A percentile compares a stretch with the other conserved stretches of the same genome.
Conservation (phyloP, 1,139 yeast species). For the Suhomyces coccinellae region DNA sequence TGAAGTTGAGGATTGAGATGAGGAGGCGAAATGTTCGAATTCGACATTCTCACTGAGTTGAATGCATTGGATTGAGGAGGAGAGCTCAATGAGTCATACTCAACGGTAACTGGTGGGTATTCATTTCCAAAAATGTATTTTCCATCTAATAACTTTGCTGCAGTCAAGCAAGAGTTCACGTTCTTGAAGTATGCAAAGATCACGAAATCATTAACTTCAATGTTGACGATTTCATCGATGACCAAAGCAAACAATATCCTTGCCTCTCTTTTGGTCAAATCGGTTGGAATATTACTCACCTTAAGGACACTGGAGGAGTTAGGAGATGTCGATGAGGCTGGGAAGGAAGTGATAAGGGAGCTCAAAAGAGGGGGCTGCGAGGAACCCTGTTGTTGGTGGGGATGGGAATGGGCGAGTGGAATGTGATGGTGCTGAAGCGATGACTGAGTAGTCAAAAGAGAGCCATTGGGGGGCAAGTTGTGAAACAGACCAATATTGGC, state of each 20-base stretch:
- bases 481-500: constrained; percentile 20
- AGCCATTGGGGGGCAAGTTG: constrained; percentile 14
- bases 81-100: constrained; percentile 32
- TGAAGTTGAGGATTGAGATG: constrained; percentile 21
- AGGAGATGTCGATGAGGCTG: constrained; percentile 12
- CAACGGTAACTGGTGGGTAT: constrained; percentile 54
- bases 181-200: constrained; percentile 67
- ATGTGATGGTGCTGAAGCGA: constrained; percentile 11
- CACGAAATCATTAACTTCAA: constrained; percentile 56
- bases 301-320: constrained; percentile 27
- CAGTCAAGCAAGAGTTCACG: constrained; percentile 64
- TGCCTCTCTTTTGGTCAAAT: constrained; percentile 75
- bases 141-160: constrained; percentile 67
- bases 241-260: constrained; percentile 78
- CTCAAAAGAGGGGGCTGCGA: constrained; percentile 13
- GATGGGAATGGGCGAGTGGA: constrained; percentile 9
- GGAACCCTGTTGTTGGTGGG: constrained; percentile 9
- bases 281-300: constrained; percentile 67
- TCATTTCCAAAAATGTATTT: constrained; percentile 64
- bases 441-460: constrained; percentile 7
- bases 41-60: constrained; percentile 30
- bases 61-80: constrained; percentile 23
- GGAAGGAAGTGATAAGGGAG: constrained; percentile 11
- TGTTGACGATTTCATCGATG: constrained; percentile 58
- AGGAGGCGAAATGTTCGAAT: constrained; percentile 33